Conservation (phyloP, 306 rosid species). For the Hippophae gyantsensis region DNA sequence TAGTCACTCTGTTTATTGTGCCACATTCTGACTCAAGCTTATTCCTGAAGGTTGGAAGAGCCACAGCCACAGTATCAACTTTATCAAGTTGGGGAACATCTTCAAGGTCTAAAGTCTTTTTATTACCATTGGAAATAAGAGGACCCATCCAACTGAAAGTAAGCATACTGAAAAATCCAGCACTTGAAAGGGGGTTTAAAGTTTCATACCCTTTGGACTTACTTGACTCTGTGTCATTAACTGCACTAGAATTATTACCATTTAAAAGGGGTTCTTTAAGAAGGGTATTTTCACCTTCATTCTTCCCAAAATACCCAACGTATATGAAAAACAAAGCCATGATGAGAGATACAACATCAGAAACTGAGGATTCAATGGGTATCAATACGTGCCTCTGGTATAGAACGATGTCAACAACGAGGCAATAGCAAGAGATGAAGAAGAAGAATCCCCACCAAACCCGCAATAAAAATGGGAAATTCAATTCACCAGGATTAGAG, state of each 20-base stretch:
- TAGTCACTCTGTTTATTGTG: conserved; percentile 25
- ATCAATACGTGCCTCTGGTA: conserved; percentile 15
- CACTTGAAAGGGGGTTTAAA: conserved; percentile 30
- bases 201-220: conserved; percentile 23
- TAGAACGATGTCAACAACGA: conserved; percentile 24
- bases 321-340: conserved; percentile 28
- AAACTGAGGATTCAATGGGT: conserved; percentile 25
- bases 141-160: conserved; percentile 59
- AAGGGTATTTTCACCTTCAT: conserved; percentile 21
- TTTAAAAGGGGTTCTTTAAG: conserved; percentile 53
- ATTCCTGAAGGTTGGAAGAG: conserved; percentile 29
- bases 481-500: conserved; percentile 1
- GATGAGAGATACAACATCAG: conserved; percentile 25
- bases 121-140: conserved; percentile 38
- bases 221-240: conserved; percentile 14
- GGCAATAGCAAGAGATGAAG: conserved; percentile 28
- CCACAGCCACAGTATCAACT: conserved; percentile 32
- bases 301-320: conserved; percentile 23
- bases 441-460: conserved; percentile 36
- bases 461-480: conserved; percentile 22
- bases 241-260: conserved; percentile 16
- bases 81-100: conserved; percentile 50
- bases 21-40: conserved; percentile 39
- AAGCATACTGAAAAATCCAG: conserved; percentile 46
- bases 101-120: conserved; percentile 47